phyloP scores from a whole-genome alignment of 164 flowering plant genomes.

The Annona squamosa region DNA sequence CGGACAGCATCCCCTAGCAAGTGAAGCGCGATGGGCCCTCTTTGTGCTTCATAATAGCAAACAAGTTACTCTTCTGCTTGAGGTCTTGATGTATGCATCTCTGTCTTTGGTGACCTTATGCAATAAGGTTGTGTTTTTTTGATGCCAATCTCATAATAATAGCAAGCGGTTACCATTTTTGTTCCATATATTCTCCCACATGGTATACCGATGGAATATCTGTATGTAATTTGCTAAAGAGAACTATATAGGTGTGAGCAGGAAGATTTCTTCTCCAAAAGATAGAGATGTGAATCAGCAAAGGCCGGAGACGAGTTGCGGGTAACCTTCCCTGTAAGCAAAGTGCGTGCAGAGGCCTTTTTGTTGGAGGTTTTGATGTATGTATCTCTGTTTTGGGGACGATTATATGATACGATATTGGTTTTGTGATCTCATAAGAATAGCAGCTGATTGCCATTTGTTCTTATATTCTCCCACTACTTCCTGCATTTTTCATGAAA shows the following conservation, averaged over 20 bases:
- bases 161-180: not conserved
- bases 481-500: too few relatives aligned
- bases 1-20: conserved; percentile 42
- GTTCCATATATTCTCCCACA: too few relatives aligned
- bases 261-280: conserved; percentile 45
- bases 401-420: not conserved
- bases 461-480: too few relatives aligned
- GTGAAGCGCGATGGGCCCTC: conserved; percentile 16
- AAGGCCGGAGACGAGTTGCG: conserved; percentile 24
- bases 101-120: not conserved
- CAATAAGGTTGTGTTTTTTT: not conserved
- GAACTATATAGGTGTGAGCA: conserved; percentile 22
- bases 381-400: conserved; percentile 1
- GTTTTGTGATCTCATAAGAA: not conserved
- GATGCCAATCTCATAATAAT: not conserved
- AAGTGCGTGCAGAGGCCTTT: conserved; percentile 11
- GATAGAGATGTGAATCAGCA: conserved; percentile 25
- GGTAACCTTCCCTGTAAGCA: conserved; percentile 44
- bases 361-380: conserved; percentile 4
- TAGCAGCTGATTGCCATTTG: too few relatives aligned
- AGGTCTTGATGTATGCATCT: conserved; percentile 5
- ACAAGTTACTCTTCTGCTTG: not conserved
- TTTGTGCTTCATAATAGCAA: not conserved
- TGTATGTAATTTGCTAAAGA: too few relatives aligned
- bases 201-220: too few relatives aligned